phyloP scores from a whole-genome alignment of 2,329 filamentous ascomycete species.

The Talaromyces sp. region DNA sequence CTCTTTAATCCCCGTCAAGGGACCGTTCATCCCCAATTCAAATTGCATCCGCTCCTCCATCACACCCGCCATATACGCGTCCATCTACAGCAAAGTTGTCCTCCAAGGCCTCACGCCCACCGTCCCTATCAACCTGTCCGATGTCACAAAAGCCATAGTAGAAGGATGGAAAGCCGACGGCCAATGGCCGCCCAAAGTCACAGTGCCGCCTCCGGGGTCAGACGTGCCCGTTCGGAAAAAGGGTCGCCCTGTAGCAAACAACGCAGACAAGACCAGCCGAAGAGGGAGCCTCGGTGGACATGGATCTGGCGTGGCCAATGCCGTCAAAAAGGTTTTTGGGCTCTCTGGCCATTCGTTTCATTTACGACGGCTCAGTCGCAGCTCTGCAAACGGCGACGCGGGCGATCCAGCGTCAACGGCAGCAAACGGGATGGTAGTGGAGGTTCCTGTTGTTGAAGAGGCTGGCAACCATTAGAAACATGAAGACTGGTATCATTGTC shows the following conservation, averaged over 20 bases:
- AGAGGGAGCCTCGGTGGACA: slow-evolving; percentile 9
- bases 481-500: neutral
- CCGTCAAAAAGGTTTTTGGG: slow-evolving; percentile 37
- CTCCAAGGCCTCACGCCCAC: slow-evolving; percentile 73
- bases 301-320: slow-evolving; percentile 32
- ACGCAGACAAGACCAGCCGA: neutral
- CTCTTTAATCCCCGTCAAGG: slow-evolving; percentile 65
- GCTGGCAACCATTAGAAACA: neutral
- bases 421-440: neutral
- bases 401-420: neutral
- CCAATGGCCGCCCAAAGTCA: slow-evolving; percentile 75
- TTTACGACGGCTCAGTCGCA: slow-evolving; percentile 27
- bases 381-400: neutral
- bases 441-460: slow-evolving; percentile 1
- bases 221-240: slow-evolving; percentile 14
- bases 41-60: slow-evolving; percentile 77
- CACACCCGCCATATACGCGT: slow-evolving; percentile 65
- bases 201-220: slow-evolving; percentile 19
- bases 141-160: slow-evolving; percentile 76
- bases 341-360: slow-evolving; percentile 31
- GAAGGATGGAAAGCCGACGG: slow-evolving; percentile 89
- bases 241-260: neutral
- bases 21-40: slow-evolving; percentile 64
- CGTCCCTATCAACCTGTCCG: slow-evolving; percentile 79
- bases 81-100: slow-evolving; percentile 86